Conservation (phyloP, 129 eudicot species). For the sunflower (Helianthus annuus) region DNA sequence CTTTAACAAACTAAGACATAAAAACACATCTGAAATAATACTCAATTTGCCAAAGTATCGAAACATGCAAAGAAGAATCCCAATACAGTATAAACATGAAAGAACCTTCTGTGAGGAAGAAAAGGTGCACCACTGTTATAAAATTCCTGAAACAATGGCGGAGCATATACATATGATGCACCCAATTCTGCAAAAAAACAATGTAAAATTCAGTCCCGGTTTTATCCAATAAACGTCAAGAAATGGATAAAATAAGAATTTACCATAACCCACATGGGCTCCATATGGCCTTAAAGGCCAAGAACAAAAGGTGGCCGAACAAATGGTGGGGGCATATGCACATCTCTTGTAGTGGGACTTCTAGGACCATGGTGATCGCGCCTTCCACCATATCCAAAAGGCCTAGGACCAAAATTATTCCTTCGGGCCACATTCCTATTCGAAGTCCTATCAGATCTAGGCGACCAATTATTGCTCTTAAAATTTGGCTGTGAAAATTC, state of each 20-base stretch:
- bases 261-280: constrained; percentile 62
- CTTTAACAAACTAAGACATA: not conserved
- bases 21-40: constrained; percentile 65
- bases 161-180: constrained; percentile 43
- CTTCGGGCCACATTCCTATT: constrained; percentile 50
- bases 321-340: constrained; percentile 42
- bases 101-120: constrained; percentile 36
- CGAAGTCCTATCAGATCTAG: constrained; percentile 41
- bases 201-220: not conserved
- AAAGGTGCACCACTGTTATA: constrained; percentile 42
- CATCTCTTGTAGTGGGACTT: constrained; percentile 35
- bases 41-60: constrained; percentile 61
- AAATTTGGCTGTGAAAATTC: constrained; percentile 36
- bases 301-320: constrained; percentile 54
- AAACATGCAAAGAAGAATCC: constrained; percentile 36
- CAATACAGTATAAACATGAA: constrained; percentile 34
- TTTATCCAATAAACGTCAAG: not conserved
- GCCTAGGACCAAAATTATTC: constrained; percentile 48
- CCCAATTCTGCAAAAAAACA: constrained; percentile 47
- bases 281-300: constrained; percentile 46
- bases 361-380: constrained; percentile 49
- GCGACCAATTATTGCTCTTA: constrained; percentile 39
- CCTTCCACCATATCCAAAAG: constrained; percentile 59
- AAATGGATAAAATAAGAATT: constrained; percentile 1
- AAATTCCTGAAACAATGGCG: constrained; percentile 45